Evolutionary conservation across 768 basidiomycete genomes (phyloP).

Genomic region (Mycena olivaceomarginata): DNA sequence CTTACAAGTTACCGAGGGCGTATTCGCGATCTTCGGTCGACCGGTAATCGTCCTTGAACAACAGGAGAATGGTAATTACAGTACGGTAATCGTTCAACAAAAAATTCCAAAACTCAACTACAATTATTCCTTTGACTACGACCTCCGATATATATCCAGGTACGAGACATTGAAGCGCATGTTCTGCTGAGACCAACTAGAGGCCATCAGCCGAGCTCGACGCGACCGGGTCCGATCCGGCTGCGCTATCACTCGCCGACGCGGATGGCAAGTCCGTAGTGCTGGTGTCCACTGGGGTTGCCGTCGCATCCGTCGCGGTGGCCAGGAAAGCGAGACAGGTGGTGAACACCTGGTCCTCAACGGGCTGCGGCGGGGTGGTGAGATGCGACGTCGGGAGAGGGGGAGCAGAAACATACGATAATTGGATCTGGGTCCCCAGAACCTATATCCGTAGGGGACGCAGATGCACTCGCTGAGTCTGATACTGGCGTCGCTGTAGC

Average conservation of each 20-base stretch:
- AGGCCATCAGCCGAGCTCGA: not conserved
- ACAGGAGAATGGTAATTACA: no score
- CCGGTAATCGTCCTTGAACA: no score
- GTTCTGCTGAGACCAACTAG: no score
- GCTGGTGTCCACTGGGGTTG: not conserved
- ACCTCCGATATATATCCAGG: no score
- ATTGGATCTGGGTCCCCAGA: slow-evolving; percentile 14
- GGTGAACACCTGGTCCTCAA: not conserved
- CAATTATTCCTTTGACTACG: no score
- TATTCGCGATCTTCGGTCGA: no score
- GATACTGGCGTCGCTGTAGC: not conserved
- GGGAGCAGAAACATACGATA: not conserved
- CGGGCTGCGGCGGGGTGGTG: not conserved
- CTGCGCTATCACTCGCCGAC: not conserved
- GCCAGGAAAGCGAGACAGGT: slow-evolving; percentile 22
- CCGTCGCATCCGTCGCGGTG: not conserved
- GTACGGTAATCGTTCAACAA: no score
- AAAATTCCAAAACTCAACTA: no score
- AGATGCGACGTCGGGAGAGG: not conserved
- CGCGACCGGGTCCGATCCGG: not conserved
- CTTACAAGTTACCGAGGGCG: no score
- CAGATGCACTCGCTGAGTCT: not conserved
- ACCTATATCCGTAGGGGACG: not conserved
- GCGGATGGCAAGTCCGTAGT: not conserved
- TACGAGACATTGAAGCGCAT: no score